Percentiles rank a stretch among this genome's conserved stretches.
Evolutionary conservation across 2,329 filamentous ascomycete genomes (phyloP).

Genomic region (Rhynchosporium agropyri): DNA sequence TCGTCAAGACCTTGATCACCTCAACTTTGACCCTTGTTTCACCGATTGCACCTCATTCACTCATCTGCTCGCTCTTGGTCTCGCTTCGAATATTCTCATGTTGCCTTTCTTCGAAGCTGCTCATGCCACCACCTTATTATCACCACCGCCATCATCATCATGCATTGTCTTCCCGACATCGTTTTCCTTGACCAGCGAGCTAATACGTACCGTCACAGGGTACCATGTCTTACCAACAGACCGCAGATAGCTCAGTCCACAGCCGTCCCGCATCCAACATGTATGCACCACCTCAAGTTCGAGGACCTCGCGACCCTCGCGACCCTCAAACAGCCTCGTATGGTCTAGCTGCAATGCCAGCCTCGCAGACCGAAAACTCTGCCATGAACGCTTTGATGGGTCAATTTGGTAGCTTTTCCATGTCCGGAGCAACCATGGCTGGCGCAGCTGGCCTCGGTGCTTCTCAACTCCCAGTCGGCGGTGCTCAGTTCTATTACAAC

Average conservation of each 20-base stretch:
- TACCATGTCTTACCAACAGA: constrained; percentile 44
- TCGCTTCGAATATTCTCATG: background rate
- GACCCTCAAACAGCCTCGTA: constrained; percentile 37
- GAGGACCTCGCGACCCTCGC: constrained; percentile 36
- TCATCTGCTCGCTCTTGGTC: constrained; percentile 13
- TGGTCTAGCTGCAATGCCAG: constrained; percentile 26
- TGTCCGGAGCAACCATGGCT: constrained; percentile 44
- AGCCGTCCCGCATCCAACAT: constrained; percentile 38
- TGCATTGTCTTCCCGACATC: constrained; percentile 7
- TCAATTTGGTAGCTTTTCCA: constrained; percentile 38
- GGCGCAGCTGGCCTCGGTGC: constrained; percentile 36
- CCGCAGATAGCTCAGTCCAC: constrained; percentile 36
- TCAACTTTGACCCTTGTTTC: background rate
- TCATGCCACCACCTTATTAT: background rate
- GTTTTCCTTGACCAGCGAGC: constrained; percentile 17
- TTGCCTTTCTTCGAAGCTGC: background rate
- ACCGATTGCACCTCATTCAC: constrained; percentile 5
- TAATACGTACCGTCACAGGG: constrained; percentile 25
- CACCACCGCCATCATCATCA: too few relatives aligned
- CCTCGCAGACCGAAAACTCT: constrained; percentile 31
- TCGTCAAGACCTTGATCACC: constrained; percentile 7
- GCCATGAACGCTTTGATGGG: constrained; percentile 39
- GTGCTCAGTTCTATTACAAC: constrained; percentile 41
- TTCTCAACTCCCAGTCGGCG: constrained; percentile 40
- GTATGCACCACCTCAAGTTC: constrained; percentile 40